Evolutionary conservation across 768 basidiomycete species (phyloP), one percentile per base, ranked within the genome.

Genomic region (Rhizopogon vinicolor): DNA sequence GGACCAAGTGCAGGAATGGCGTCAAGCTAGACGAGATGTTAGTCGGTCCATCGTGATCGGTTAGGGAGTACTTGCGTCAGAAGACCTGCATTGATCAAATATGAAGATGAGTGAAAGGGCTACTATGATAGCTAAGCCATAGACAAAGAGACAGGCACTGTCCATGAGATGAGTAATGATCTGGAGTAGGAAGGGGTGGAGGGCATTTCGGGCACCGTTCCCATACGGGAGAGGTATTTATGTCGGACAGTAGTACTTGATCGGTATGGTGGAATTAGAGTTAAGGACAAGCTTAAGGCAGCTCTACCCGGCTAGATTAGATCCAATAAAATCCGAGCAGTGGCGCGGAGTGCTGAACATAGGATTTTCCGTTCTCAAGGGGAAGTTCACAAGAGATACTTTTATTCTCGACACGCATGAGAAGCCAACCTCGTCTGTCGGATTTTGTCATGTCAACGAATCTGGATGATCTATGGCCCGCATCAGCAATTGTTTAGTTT

Each of bases 1-100:
- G 70, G 65, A 8, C 73, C 73, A 3, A 74, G 63, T 0, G 72
- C 55, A n/a, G 75, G 74, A 22, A 75, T 74, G 22, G 37, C 43
- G 25, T 61, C 25, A 52, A 69, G 68, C 68, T 71, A 51, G 29
- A 51, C 5, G 16, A 2, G 48, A 39, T 19, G 48, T 49, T 49
- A 49, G 48, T 37, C 19, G 16, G 22, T 14, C 19, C 19, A 18
- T 33, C 5, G 35, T 19, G 13, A 49, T 8, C 25, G 35, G 5
- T 16, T 37, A 33, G 33, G 41, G 53, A 22, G 39, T 43, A 52
- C 65, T 35, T 53, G 51, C 68, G 61, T 71, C 71, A 22, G 64
- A 60, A 62, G 59, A 62, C 41, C 55, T 63, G 41, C 61, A 39
- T 13, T 57, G 58, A 43, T 68, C 62, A 31, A 64, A 29, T 50